Percentiles rank a stretch among this genome's conserved stretches.
Conservation (phyloP, 192 early-diverging fungal species). For the Coemansia sp. region DNA sequence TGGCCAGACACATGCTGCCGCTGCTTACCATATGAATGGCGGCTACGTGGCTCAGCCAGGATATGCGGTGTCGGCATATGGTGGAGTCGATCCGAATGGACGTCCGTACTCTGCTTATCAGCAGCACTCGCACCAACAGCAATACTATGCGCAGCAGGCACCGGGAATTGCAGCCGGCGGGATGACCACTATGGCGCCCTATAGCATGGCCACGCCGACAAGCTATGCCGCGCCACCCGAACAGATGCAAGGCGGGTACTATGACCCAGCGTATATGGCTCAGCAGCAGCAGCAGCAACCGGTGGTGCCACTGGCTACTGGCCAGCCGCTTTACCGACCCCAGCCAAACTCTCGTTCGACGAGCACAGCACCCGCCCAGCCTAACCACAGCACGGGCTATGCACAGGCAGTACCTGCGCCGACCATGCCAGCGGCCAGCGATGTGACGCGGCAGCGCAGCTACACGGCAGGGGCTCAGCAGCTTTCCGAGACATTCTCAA, state of each 20-base stretch:
- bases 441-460: slow-evolving; percentile 36
- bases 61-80: slow-evolving; percentile 8
- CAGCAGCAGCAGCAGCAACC: slow-evolving; percentile 18
- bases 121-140: slow-evolving; percentile 10
- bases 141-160: slow-evolving; percentile 1
- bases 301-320: background rate
- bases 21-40: background rate
- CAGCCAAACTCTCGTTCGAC: background rate
- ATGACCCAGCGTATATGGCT: slow-evolving; percentile 19
- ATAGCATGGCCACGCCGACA: background rate
- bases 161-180: background rate
- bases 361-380: slow-evolving; percentile 1
- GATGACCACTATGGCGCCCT: slow-evolving; percentile 4
- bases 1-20: background rate
- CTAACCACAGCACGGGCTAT: background rate
- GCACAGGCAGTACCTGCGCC: background rate
- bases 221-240: slow-evolving; percentile 1
- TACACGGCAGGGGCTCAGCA: slow-evolving; percentile 23
- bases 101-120: slow-evolving; percentile 23
- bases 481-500: background rate
- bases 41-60: slow-evolving; percentile 12
- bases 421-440: background rate
- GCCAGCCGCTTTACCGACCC: background rate
- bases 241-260: slow-evolving; percentile 27
- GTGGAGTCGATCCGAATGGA: slow-evolving; percentile 23